These are phyloP conservation scores for Hymenotorrendiella dingleyae DNA, from an alignment of 2,329 filamentous ascomycete species.

Conservation along the genomic window DNA sequence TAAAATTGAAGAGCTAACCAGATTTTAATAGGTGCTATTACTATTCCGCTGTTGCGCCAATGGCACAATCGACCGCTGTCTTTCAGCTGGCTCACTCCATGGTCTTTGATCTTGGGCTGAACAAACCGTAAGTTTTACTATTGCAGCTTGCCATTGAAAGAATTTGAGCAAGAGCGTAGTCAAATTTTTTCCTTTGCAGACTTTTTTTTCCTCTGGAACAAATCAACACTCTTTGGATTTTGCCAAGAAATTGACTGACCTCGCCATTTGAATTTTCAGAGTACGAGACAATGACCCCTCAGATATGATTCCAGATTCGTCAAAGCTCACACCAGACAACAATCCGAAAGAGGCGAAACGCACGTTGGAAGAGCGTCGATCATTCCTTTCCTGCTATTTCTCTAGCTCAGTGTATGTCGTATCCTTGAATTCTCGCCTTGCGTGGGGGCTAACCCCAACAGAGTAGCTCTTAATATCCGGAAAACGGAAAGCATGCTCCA, in stretches of 20 bases:
- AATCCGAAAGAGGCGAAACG: constrained; percentile 11
- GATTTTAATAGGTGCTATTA: constrained; percentile 19
- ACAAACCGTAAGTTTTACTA: too few species aligned
- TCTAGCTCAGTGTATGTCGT: constrained; percentile 15
- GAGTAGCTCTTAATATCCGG: constrained; percentile 13
- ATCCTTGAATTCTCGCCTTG: neutral
- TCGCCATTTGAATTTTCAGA: too few species aligned
- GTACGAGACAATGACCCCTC: constrained; percentile 11
- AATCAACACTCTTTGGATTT: too few species aligned
- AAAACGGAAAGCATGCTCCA: constrained; percentile 15
- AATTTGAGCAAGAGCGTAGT: too few species aligned
- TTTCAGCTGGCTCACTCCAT: constrained; percentile 17
- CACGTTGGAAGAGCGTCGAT: constrained; percentile 17
- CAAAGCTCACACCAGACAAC: constrained; percentile 1
- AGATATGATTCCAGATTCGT: constrained; percentile 6
- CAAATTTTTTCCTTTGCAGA: too few species aligned
- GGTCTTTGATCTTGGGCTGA: constrained; percentile 20
- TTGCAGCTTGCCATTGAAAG: too few species aligned
- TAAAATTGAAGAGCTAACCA: too few species aligned
- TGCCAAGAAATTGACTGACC: too few species aligned
- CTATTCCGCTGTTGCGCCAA: constrained; percentile 12
- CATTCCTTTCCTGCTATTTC: constrained; percentile 16
- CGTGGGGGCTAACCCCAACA: neutral
- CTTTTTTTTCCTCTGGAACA: too few species aligned
- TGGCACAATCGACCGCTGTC: constrained; percentile 12